Evolutionary conservation across 2,329 filamentous ascomycete genomes (phyloP).

Genomic region (Curvularia sp.): DNA sequence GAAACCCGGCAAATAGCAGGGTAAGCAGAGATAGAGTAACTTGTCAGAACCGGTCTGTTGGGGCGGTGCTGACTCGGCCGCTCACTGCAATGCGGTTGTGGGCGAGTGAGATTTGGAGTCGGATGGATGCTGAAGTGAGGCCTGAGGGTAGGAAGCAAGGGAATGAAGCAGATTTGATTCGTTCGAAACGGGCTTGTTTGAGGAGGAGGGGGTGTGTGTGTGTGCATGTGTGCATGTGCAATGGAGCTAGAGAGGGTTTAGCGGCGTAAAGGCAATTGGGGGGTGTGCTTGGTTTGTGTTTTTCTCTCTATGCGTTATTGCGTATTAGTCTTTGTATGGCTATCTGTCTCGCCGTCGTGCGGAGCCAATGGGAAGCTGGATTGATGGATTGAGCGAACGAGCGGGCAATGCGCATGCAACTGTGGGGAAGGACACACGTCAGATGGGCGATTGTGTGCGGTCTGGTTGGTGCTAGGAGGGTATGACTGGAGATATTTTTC

Average conservation of each 20-base stretch:
- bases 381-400: not conserved
- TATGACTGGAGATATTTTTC: not conserved
- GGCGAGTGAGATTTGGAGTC: not conserved
- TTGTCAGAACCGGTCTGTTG: not conserved
- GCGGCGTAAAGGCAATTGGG: not conserved
- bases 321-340: too few species aligned
- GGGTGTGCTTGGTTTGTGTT: not conserved
- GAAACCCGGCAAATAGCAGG: too few species aligned
- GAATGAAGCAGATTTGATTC: not conserved
- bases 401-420: not conserved
- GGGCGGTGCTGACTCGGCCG: not conserved
- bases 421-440: not conserved
- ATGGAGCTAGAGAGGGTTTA: not conserved
- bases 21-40: too few species aligned
- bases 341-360: not conserved
- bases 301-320: too few species aligned
- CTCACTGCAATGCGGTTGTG: not conserved
- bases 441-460: not conserved
- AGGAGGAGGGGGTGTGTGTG: not conserved
- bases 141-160: not conserved
- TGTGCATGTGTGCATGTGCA: not conserved
- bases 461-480: not conserved
- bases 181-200: not conserved
- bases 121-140: not conserved
- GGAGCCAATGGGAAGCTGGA: not conserved